A percentile compares a stretch with the other conserved stretches of the same genome.
phyloP scores from a whole-genome alignment of 306 rosid species.

The Vicia villosa region DNA sequence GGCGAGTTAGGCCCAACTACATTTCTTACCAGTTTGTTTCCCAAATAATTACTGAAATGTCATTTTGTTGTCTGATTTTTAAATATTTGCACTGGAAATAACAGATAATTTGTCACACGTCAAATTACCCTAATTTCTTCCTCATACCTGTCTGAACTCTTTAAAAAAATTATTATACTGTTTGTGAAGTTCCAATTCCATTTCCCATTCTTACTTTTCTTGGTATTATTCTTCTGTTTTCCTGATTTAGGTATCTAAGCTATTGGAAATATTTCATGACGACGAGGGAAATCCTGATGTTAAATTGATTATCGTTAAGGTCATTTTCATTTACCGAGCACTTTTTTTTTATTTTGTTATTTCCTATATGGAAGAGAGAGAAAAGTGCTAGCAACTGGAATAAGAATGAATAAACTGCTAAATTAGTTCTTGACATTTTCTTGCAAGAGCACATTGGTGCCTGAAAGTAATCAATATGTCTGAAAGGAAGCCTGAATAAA shows the following conservation, averaged over 20 bases:
- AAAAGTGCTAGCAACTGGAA: slow-evolving; percentile 7
- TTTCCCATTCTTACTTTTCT: slow-evolving; percentile 8
- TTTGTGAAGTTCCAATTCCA: slow-evolving; percentile 24
- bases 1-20: too few species aligned
- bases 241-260: slow-evolving; percentile 55
- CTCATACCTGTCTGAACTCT: not conserved
- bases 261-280: slow-evolving; percentile 58
- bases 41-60: not conserved
- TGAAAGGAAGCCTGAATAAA: not conserved
- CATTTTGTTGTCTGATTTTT: not conserved
- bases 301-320: slow-evolving; percentile 78
- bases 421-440: not conserved
- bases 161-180: slow-evolving; percentile 4
- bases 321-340: slow-evolving; percentile 30
- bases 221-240: slow-evolving; percentile 13
- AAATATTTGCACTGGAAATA: not conserved
- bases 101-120: not conserved
- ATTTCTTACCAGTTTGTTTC: not conserved
- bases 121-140: slow-evolving; percentile 8
- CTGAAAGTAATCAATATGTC: slow-evolving; percentile 2
- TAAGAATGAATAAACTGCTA: slow-evolving; percentile 5
- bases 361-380: slow-evolving; percentile 2
- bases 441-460: not conserved
- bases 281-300: slow-evolving; percentile 65
- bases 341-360: slow-evolving; percentile 4